Conservation (phyloP, 495 filamentous ascomycete genomes). For the Hyaloscypha finlandica region DNA sequence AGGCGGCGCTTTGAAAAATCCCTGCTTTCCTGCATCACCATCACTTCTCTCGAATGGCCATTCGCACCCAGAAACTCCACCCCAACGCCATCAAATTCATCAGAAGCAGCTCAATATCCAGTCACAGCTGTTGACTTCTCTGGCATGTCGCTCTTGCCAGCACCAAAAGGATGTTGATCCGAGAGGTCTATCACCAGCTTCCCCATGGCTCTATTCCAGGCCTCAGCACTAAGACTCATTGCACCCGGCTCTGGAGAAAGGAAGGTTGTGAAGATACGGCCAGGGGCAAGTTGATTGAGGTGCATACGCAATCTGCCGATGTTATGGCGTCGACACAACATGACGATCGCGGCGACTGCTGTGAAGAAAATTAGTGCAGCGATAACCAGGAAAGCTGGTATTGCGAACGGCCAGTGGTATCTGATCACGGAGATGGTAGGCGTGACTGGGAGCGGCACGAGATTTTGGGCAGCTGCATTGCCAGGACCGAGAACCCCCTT, state of each 20-base stretch:
- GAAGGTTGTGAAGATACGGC: constrained; percentile 31
- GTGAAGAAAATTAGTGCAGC: constrained; percentile 4
- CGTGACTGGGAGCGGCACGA: constrained; percentile 29
- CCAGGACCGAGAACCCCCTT: constrained; percentile 17
- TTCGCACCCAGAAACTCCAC: too few relatives aligned
- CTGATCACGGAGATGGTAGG: constrained; percentile 29
- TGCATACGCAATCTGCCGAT: constrained; percentile 12
- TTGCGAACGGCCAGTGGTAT: constrained; percentile 36
- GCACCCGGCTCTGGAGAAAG: constrained; percentile 5
- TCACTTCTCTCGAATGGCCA: too few relatives aligned
- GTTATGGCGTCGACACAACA: constrained; percentile 6
- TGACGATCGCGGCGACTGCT: not conserved
- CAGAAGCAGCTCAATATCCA: not conserved
- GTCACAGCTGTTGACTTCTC: not conserved
- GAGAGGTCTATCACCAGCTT: constrained; percentile 4
- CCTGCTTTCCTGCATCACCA: too few relatives aligned
- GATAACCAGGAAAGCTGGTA: constrained; percentile 34
- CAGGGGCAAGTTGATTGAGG: constrained; percentile 29
- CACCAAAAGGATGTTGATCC: not conserved
- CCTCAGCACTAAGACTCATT: constrained; percentile 20
- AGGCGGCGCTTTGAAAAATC: too few relatives aligned
- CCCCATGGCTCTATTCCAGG: constrained; percentile 4
- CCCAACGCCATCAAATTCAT: too few relatives aligned
- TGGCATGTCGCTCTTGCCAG: not conserved
- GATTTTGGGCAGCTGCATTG: not conserved